phyloP scores from a whole-genome alignment of 2,329 filamentous ascomycete genomes.

The Pezicula carpinea region DNA sequence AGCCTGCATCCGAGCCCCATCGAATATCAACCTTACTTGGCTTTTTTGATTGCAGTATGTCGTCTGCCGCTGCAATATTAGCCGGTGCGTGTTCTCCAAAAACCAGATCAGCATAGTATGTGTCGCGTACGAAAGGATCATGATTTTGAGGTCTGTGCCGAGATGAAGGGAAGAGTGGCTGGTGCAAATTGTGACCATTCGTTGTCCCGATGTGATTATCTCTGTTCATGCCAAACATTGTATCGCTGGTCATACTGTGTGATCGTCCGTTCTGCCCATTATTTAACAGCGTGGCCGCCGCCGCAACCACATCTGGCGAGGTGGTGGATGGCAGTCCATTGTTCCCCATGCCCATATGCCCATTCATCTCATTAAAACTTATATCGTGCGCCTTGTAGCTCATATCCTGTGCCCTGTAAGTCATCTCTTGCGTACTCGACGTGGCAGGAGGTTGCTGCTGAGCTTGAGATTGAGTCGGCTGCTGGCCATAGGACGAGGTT shows the following conservation, averaged over 20 bases:
- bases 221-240: conserved; percentile 14
- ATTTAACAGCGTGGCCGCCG: conserved; percentile 50
- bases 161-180: conserved; percentile 20
- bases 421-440: not conserved
- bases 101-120: conserved; percentile 21
- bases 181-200: conserved; percentile 18
- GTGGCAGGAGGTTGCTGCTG: not conserved
- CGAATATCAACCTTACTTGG: conserved; percentile 42
- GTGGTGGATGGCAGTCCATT: conserved; percentile 19
- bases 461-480: conserved; percentile 12
- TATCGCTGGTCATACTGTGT: conserved; percentile 24
- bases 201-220: conserved; percentile 8
- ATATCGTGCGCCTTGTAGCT: conserved; percentile 8
- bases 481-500: conserved; percentile 56
- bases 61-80: not conserved
- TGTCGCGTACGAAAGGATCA: conserved; percentile 18
- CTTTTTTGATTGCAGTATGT: not conserved
- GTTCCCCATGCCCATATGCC: conserved; percentile 12
- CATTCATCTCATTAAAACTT: conserved; percentile 17
- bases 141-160: conserved; percentile 4
- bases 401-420: not conserved
- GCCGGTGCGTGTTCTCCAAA: conserved; percentile 13
- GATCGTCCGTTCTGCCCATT: conserved; percentile 31
- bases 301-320: conserved; percentile 53
- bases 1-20: conserved; percentile 67